Conservation (phyloP, 768 basidiomycete genomes). For the Daedaleopsis sinensis region DNA sequence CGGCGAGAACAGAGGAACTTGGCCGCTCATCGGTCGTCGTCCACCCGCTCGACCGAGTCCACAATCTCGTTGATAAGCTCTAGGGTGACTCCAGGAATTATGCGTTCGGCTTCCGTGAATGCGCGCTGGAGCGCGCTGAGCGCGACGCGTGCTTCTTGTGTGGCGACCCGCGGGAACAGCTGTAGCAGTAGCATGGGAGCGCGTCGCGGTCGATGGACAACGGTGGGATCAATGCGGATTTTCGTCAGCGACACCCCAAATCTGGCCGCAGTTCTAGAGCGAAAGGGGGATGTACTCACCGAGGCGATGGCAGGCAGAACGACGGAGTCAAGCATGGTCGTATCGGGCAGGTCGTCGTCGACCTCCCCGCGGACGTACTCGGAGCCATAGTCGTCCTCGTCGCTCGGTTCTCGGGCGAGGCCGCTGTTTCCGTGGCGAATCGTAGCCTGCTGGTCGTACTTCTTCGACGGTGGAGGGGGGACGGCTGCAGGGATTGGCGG, state of each 20-base stretch:
- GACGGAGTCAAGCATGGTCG: slow-evolving; percentile 95
- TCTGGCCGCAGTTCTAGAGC: not conserved
- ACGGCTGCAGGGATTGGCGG: slow-evolving; percentile 54
- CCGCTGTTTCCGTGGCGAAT: slow-evolving; percentile 41
- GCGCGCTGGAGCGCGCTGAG: slow-evolving; percentile 87
- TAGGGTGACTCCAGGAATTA: slow-evolving; percentile 92
- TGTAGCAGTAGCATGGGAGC: slow-evolving; percentile 32
- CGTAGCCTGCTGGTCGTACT: slow-evolving; percentile 64
- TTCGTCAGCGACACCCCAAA: not conserved
- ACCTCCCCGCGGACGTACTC: slow-evolving; percentile 45
- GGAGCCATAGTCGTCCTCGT: slow-evolving; percentile 51
- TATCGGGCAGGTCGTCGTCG: slow-evolving; percentile 63
- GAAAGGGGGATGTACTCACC: slow-evolving; percentile 49
- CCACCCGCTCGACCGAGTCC: slow-evolving; percentile 89
- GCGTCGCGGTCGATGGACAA: not conserved
- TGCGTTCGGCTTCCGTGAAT: slow-evolving; percentile 92
- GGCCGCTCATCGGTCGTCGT: slow-evolving; percentile 60
- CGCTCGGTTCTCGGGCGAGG: slow-evolving; percentile 51
- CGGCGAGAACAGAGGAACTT: not conserved
- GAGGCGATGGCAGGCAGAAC: slow-evolving; percentile 95
- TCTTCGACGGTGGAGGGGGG: slow-evolving; percentile 33
- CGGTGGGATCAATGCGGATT: slow-evolving; percentile 8
- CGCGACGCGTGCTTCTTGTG: slow-evolving; percentile 88
- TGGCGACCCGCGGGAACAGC: slow-evolving; percentile 91
- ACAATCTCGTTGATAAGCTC: slow-evolving; percentile 95